These are phyloP conservation scores for Paraphaeosphaeria sporulosa DNA, from an alignment of 2,329 filamentous ascomycete genomes.

Conservation along the genomic window DNA sequence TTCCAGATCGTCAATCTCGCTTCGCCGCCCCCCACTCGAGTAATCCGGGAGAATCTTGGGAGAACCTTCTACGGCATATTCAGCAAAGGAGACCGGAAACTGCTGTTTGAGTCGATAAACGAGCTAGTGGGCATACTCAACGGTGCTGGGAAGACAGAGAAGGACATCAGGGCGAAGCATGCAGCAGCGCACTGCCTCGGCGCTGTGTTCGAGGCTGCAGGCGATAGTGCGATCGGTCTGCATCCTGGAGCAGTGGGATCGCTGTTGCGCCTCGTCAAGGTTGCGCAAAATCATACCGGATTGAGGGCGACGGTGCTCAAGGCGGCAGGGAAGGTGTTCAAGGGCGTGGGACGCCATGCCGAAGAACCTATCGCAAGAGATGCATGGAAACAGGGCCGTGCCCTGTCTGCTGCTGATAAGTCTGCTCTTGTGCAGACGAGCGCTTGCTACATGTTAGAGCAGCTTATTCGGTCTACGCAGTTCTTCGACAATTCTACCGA, in stretches of 20 bases:
- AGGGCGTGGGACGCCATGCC: slow-evolving; percentile 76
- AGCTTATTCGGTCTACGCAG: slow-evolving; percentile 73
- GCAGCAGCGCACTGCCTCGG: slow-evolving; percentile 87
- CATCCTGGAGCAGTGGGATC: slow-evolving; percentile 77
- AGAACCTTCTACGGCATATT: slow-evolving; percentile 85
- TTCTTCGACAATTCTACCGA: slow-evolving; percentile 90
- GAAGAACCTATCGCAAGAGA: slow-evolving; percentile 89
- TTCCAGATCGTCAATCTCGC: slow-evolving; percentile 89
- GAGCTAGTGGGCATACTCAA: slow-evolving; percentile 79
- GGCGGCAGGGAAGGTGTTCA: slow-evolving; percentile 76
- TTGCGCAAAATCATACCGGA: slow-evolving; percentile 79
- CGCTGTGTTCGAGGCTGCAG: slow-evolving; percentile 88
- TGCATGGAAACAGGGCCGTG: slow-evolving; percentile 90
- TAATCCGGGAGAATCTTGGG: slow-evolving; percentile 88
- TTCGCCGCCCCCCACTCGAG: slow-evolving; percentile 82
- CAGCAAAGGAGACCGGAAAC: slow-evolving; percentile 83
- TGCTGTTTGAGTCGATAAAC: slow-evolving; percentile 93
- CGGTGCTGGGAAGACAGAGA: slow-evolving; percentile 74
- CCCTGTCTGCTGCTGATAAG: slow-evolving; percentile 79
- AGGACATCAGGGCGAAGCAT: slow-evolving; percentile 81
- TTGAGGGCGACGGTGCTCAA: slow-evolving; percentile 80
- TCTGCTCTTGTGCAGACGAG: slow-evolving; percentile 79
- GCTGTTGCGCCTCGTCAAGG: slow-evolving; percentile 80
- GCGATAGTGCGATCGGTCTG: slow-evolving; percentile 88
- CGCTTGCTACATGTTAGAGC: slow-evolving; percentile 80